Base-by-base conservation (phyloP, 106 monocot genomes). In the Apostasia ramifera region DNA sequence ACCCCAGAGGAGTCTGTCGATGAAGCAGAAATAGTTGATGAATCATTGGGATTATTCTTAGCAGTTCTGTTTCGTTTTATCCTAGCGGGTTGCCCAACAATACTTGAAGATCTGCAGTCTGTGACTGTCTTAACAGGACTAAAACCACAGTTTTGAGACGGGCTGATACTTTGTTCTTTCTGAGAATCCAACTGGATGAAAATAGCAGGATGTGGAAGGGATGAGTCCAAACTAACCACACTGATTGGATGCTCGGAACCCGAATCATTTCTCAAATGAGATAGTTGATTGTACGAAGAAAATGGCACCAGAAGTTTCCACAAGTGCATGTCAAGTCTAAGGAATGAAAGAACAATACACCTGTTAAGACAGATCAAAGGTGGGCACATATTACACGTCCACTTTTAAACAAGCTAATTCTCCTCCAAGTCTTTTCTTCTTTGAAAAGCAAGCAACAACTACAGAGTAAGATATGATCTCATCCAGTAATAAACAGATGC, bases 161-260 rank as follows among this genome's bases (percentile, higher is more conserved):
- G 41, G 67, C 11, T 56, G 44, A 50, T 74, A 13, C 48, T 78
- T 59, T 71, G 68, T 46, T 82, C 83, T 73, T 81, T 67, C 14
- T 74, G 83, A 39, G 69, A 64, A 55, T 68, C 73, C 76, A 81
- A 5, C 5, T 71, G 64, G 61, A 68, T 39, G 61, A 86, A 60
- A 61, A 76, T 52, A 66, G 67, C 38, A 74, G 72, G 51, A 47
- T 47, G 79, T 59, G 73, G 53, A 53, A 66, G 71, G n/a, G 50
- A 9, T 47, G 72, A 51, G 54, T 63, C 65, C 43, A 57, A 50
- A 67, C 38, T 56, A 61, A 65, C 67, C 54, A 66, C 57, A 40
- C 73, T 70, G 60, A 48, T 12, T 7, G 55, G 58, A 71, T 63
- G 47, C 72, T 43, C 70, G 69, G 82, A 80, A 53, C 57, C 58